Base-by-base conservation (phyloP, 2,329 filamentous ascomycete genomes). In the Ascochyta clinopodiicola region DNA sequence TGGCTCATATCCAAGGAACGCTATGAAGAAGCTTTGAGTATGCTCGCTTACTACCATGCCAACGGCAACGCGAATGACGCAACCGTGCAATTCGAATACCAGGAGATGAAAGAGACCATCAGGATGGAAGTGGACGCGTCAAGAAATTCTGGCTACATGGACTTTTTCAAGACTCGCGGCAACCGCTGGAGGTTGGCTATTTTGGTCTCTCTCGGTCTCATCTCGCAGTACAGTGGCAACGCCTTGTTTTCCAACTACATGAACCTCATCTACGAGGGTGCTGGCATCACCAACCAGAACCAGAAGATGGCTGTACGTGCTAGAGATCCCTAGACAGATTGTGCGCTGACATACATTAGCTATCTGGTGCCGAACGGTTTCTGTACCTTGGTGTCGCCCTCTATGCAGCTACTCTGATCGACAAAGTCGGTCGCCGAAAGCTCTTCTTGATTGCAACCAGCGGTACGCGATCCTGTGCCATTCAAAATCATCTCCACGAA, bases 161-260 rank as follows among this genome's bases (percentile, higher is more conserved):
- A 88, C 67, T 87, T 89, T 61, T 51, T 89, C 63, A 77, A 75
- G 62, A 89, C 87, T 29, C 81, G 78, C 64, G 86, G 86, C 32
- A 89, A 89, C 77, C 80, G 85, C 43, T 86, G 85, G 79, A 80
- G 87, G n/a, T 75, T 89, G 47, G 79, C 81, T 29, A 84, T 89
- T 53, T 78, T 88, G 37, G 72, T 88, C 45, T 87, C 85, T 0
- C 80, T 89, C 24, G 87, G 86, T 69, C 75, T 89, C 67, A 86
- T 89, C 67, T 88, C 86, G 3, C 86, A 89, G 73, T 89, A 87
- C 73, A 86, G 82, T 46, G 87, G 87, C 43, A 89, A 88, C 65
- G 86, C 84, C 15, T 75, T 89, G 2, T 84, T 89, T 70, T 85
- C 81, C 62, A 88, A 88, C 75, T 89, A 89, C 72, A 84, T 86